Evolutionary conservation across 257 asterid species (phyloP), one percentile per base, ranked within the genome.

Genomic region (Linderniella brevidens): DNA sequence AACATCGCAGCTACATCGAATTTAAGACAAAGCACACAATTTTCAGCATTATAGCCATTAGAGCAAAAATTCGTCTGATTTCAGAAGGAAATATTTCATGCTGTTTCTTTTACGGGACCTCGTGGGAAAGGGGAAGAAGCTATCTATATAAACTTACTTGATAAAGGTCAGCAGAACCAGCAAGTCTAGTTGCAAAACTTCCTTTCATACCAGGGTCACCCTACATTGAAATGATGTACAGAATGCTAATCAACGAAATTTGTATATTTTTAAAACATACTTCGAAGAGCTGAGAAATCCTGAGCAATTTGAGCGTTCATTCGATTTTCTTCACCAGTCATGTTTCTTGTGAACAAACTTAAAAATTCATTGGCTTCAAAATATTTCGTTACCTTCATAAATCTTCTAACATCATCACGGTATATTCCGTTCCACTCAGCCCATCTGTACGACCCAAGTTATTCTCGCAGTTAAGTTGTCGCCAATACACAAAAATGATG

Each of bases 341-440:
- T 25, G 32, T 25, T 25, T 25, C 32, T 25, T 25, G 32, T n/a
- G 6, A 25, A 25, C 32, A 25, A 25, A 25, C 32, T 25, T 25
- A 25, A 25, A 6, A 25, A 6, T 25, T 25, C 32, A 25, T 25
- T 6, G 32, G 6, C 32, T 25, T 25, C 32, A 3, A 25, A 25
- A 25, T 2, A 46, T 8, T 43, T 43, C 40, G 64, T 65, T 56
- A 88, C 98, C 95, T 90, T 90, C 55, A 90, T 85, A 68, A 74
- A 90, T 59, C 76, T 85, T 56, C 98, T 71, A 42, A 90, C 49
- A 53, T 78, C 94, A 56, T 88, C 98, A 36, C 96, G 96, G 69
- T 84, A 88, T 57, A 61, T 79, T 55, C 98, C 98, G 29, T 90
- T 90, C 98, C 96, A 90, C 65, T 90, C 98, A 39, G 92, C 98